phyloP scores from a whole-genome alignment of 306 rosid genomes.

The Benincasa hispida region DNA sequence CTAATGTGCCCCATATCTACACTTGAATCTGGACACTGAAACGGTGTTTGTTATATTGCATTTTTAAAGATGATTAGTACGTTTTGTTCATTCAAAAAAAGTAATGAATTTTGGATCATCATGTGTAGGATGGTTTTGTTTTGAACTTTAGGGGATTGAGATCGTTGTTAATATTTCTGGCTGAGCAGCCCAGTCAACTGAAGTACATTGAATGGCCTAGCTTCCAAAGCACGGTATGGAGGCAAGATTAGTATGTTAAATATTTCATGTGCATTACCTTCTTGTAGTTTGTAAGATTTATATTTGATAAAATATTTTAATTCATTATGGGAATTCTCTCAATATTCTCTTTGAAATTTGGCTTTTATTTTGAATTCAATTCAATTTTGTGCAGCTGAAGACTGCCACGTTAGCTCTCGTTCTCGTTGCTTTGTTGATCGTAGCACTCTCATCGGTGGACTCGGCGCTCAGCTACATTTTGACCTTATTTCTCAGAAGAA shows the following conservation, averaged over 20 bases:
- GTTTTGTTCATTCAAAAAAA: not conserved
- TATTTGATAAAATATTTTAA: not conserved
- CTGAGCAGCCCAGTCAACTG: conserved; percentile 85
- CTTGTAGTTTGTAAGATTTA: not conserved
- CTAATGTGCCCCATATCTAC: not conserved
- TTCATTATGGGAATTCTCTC: not conserved
- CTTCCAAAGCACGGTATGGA: conserved; percentile 60
- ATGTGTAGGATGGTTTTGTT: not conserved
- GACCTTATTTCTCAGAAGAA: conserved; percentile 46
- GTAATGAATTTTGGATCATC: not conserved
- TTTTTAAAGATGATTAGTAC: not conserved
- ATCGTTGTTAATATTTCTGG: conserved; percentile 45
- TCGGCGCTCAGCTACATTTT: conserved; percentile 55
- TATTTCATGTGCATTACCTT: not conserved
- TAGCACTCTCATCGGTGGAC: conserved; percentile 66
- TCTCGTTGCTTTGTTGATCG: conserved; percentile 61
- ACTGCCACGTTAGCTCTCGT: conserved; percentile 72
- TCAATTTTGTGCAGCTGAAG: conserved; percentile 47
- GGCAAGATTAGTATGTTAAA: not conserved
- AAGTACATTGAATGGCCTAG: conserved; percentile 85
- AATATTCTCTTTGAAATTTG: not conserved
- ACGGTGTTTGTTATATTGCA: not conserved
- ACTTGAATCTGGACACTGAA: not conserved
- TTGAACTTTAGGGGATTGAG: conserved; percentile 35
- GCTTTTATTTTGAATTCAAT: not conserved